A percentile compares a stretch with the other conserved stretches of the same genome.
Conservation (phyloP, 2,329 filamentous ascomycete genomes). For the Verticillium isaacii region DNA sequence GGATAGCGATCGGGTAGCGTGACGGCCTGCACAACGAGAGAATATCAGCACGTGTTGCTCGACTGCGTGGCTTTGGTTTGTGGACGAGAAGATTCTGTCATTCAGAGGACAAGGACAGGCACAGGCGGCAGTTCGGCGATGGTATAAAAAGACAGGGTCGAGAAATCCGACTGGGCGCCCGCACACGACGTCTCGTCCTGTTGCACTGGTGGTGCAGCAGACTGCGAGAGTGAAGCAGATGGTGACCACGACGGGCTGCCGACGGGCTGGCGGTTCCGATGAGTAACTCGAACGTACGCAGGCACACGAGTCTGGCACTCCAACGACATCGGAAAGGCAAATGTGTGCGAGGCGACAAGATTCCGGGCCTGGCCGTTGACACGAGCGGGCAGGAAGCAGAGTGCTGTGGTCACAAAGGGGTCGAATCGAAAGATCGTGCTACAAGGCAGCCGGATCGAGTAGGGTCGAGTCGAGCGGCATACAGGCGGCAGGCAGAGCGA, state of each 20-base stretch:
- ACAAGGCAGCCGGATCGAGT: background rate
- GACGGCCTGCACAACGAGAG: background rate
- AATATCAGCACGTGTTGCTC: background rate
- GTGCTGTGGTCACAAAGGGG: background rate
- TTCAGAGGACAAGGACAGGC: background rate
- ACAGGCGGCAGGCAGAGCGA: background rate
- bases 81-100: background rate
- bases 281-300: slow-evolving; percentile 1
- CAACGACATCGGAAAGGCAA: background rate
- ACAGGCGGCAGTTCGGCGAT: background rate
- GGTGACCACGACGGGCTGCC: background rate
- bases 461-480: background rate
- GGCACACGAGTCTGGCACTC: background rate
- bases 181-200: background rate
- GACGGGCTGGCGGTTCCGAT: background rate
- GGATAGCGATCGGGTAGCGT: background rate
- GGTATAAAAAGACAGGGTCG: background rate
- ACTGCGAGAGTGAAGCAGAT: background rate
- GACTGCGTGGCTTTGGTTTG: background rate
- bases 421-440: background rate
- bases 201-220: background rate
- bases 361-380: background rate
- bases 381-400: background rate
- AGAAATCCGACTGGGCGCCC: background rate
- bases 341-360: background rate